Conservation (phyloP, 192 early-diverging fungal species). For the Kappamyces sp. region DNA sequence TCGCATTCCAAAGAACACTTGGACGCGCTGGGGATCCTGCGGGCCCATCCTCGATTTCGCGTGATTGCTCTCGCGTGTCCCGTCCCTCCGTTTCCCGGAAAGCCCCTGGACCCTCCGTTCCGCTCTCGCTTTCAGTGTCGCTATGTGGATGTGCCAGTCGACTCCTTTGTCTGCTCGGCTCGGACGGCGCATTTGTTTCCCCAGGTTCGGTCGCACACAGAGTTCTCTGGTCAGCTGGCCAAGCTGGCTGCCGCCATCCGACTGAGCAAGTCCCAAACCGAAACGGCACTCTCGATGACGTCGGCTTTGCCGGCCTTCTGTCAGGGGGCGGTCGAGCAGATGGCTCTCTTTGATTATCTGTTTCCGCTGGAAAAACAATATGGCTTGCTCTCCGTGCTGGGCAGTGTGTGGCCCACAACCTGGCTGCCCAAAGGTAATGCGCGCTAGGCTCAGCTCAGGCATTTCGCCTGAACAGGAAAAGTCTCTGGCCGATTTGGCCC, state of each 20-base stretch:
- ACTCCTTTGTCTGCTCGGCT: no score
- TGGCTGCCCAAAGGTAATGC: slow-evolving; percentile 15
- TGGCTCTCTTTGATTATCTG: slow-evolving; percentile 3
- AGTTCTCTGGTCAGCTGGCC: not conserved
- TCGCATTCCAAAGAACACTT: slow-evolving; percentile 39
- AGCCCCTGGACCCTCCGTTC: slow-evolving; percentile 65
- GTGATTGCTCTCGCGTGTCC: slow-evolving; percentile 72
- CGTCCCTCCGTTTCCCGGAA: slow-evolving; percentile 40
- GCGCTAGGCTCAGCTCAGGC: not conserved
- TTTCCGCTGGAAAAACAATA: slow-evolving; percentile 2
- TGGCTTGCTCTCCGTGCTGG: not conserved
- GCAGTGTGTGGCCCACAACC: slow-evolving; percentile 9
- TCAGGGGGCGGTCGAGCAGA: slow-evolving; percentile 5
- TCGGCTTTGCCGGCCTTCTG: not conserved
- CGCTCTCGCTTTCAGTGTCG: slow-evolving; percentile 70
- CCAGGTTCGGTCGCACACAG: no score
- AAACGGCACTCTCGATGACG: not conserved
- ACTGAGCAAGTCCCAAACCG: slow-evolving; percentile 1
- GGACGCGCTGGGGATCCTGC: slow-evolving; percentile 57
- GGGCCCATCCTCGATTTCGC: slow-evolving; percentile 57
- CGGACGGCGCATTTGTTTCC: no score
- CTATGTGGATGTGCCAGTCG: slow-evolving; percentile 21
- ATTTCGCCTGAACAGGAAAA: not conserved
- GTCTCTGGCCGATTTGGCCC: slow-evolving; percentile 7
- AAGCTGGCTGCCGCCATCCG: slow-evolving; percentile 2